A percentile compares a stretch with the other conserved stretches of the same genome.
Evolutionary conservation across 78 protist genomes (phyloP).

Genomic region (Goniomonas avonlea): DNA sequence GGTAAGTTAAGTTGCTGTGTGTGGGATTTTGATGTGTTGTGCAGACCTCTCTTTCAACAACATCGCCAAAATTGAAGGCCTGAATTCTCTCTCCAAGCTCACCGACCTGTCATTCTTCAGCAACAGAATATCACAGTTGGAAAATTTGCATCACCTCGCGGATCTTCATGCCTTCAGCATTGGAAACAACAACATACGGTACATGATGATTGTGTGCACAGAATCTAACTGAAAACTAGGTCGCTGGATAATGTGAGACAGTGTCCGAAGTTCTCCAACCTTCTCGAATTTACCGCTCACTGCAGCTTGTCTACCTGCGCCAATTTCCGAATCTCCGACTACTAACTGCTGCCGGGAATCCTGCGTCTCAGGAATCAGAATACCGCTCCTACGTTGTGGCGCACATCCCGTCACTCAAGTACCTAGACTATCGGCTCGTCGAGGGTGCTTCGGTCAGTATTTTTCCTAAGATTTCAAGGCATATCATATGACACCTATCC

Average conservation of each 20-base stretch:
- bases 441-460: no score
- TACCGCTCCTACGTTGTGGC: conserved; percentile 3
- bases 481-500: no score
- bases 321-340: not conserved
- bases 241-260: conserved; percentile 4
- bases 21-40: no score
- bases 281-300: no score
- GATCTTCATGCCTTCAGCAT: conserved; percentile 13
- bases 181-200: conserved; percentile 26
- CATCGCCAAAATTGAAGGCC: conserved; percentile 38
- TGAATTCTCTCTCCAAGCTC: conserved; percentile 26
- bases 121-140: conserved; percentile 17
- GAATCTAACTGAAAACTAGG: no score
- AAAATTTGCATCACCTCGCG: conserved; percentile 18
- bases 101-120: conserved; percentile 30
- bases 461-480: no score
- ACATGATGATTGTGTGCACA: no score
- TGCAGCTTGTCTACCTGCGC: conserved; percentile 20
- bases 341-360: conserved; percentile 6
- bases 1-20: no score
- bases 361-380: not conserved
- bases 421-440: conserved; percentile 1
- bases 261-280: no score
- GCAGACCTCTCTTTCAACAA: conserved; percentile 49
- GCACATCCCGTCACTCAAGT: not conserved